phyloP scores from a whole-genome alignment of 257 asterid species.

The Solanum gracilifrons region DNA sequence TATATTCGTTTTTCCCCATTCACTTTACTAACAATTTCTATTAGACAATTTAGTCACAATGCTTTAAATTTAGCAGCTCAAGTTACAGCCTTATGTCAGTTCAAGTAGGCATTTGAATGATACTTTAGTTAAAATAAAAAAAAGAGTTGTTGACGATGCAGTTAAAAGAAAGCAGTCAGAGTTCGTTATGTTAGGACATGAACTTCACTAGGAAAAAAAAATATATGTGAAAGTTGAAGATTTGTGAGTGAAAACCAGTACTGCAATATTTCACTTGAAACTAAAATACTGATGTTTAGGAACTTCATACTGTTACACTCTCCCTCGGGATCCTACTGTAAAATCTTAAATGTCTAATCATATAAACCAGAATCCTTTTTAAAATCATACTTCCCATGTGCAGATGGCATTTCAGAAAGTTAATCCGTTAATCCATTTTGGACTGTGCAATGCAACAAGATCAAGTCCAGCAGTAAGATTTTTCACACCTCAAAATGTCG shows the following conservation, averaged over 20 bases:
- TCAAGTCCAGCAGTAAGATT: slow-evolving; percentile 77
- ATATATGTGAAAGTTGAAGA: background rate
- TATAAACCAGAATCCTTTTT: background rate
- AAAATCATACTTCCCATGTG: background rate
- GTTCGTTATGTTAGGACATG: background rate
- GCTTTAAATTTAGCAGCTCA: background rate
- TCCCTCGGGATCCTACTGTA: background rate
- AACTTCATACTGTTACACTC: background rate
- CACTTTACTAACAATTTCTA: background rate
- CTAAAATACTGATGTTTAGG: background rate
- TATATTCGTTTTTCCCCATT: background rate
- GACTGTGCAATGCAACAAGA: slow-evolving; percentile 65
- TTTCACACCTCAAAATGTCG: slow-evolving; percentile 45
- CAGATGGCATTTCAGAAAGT: slow-evolving; percentile 60
- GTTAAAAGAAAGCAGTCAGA: background rate
- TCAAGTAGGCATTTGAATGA: background rate
- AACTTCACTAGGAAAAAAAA: background rate
- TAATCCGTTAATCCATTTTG: slow-evolving; percentile 68
- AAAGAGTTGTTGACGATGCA: background rate
- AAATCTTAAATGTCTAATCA: background rate
- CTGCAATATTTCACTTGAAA: background rate
- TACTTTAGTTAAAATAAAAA: background rate
- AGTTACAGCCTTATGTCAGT: background rate
- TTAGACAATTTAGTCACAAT: background rate
- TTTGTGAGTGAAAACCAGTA: background rate